A percentile compares a stretch with the other conserved stretches of the same genome.
These are phyloP conservation scores for Rutstroemia sp. DNA, from an alignment of 2,329 filamentous ascomycete genomes.

Conservation along the genomic window DNA sequence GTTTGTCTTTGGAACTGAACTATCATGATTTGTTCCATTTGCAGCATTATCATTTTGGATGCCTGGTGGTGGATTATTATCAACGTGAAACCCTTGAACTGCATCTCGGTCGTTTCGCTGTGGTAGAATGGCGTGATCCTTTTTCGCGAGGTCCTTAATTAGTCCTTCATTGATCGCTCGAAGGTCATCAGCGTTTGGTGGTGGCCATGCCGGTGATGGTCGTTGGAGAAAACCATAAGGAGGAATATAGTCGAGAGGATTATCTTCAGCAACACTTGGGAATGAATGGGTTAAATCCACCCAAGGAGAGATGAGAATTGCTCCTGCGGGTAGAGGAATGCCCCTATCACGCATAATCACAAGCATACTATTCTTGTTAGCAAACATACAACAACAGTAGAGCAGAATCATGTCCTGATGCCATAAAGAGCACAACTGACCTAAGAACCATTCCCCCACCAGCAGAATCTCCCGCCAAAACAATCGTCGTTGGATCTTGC, in stretches of 20 bases:
- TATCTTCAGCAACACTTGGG: constrained; percentile 71
- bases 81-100: constrained; percentile 31
- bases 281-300: constrained; percentile 94
- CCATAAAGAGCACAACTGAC: constrained; percentile 22
- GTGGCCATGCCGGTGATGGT: constrained; percentile 87
- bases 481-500: constrained; percentile 73
- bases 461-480: constrained; percentile 87
- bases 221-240: constrained; percentile 81
- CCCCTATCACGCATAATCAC: constrained; percentile 76
- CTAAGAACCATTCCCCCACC: constrained; percentile 84
- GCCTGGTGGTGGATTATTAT: constrained; percentile 18
- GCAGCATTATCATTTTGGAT: constrained; percentile 29
- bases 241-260: constrained; percentile 80
- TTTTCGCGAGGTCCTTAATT: constrained; percentile 44
- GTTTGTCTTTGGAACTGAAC: constrained; percentile 19
- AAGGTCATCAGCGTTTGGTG: constrained; percentile 73
- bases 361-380: constrained; percentile 46
- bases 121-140: constrained; percentile 23
- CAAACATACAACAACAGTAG: neutral
- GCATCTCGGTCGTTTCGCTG: constrained; percentile 32
- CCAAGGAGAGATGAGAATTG: constrained; percentile 89
- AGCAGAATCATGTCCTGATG: neutral
- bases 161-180: constrained; percentile 38
- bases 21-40: constrained; percentile 24
- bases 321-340: constrained; percentile 79